Conservation (phyloP, 345 rosid species). For the Eucalyptus sideroxylon region DNA sequence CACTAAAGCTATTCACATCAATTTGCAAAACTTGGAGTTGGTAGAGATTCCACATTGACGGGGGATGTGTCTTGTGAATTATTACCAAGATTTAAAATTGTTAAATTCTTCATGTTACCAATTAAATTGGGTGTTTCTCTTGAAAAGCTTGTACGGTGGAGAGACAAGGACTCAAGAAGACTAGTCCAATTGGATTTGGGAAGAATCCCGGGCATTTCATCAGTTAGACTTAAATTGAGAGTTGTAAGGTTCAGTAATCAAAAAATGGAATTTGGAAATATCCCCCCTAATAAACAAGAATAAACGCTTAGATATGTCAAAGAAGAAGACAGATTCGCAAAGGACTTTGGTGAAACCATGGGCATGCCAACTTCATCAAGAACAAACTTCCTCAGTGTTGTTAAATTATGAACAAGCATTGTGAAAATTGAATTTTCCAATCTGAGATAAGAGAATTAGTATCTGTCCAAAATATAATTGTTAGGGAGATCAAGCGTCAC, state of each 20-base stretch:
- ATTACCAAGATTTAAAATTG: background rate
- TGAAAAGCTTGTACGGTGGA: background rate
- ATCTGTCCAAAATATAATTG: too few species aligned
- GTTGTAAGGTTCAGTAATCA: background rate
- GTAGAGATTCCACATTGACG: too few species aligned
- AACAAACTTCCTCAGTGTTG: too few species aligned
- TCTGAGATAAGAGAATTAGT: too few species aligned
- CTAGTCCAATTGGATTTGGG: background rate
- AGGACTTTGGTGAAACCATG: background rate
- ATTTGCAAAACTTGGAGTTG: too few species aligned
- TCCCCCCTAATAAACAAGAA: background rate
- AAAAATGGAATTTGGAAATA: background rate
- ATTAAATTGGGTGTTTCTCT: background rate
- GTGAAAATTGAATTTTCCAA: too few species aligned
- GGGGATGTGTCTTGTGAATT: background rate
- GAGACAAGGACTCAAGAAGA: background rate
- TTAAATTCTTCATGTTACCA: background rate
- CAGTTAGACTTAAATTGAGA: background rate
- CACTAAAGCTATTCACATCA: too few species aligned
- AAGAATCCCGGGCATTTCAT: background rate
- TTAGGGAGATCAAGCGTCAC: too few species aligned
- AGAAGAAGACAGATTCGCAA: background rate
- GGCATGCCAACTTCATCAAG: too few species aligned
- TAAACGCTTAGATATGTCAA: background rate
- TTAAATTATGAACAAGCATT: too few species aligned